Evolutionary conservation across 2,329 filamentous ascomycete species (phyloP).

Genomic region (Xylaria sp.): DNA sequence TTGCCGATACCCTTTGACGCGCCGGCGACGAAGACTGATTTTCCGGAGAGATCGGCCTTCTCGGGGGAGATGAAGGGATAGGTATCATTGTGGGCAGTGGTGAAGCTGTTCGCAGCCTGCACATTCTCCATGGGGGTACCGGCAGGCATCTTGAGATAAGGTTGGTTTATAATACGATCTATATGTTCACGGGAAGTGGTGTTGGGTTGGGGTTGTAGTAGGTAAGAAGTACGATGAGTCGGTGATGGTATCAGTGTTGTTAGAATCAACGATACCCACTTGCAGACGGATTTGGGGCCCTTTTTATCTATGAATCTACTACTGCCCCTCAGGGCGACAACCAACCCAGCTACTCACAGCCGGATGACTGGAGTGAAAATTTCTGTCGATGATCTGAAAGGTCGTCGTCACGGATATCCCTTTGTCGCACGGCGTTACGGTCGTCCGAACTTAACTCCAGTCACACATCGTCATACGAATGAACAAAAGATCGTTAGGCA

Average conservation of each 20-base stretch:
- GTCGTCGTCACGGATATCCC: constrained; percentile 4
- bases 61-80: constrained; percentile 48
- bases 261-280: not conserved
- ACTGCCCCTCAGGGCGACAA: not conserved
- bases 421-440: not conserved
- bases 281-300: not conserved
- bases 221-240: not conserved
- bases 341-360: not conserved
- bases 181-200: not conserved
- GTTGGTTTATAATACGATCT: not conserved
- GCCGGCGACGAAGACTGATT: constrained; percentile 59
- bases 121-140: constrained; percentile 22
- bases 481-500: not conserved
- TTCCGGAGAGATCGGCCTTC: constrained; percentile 43
- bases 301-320: constrained; percentile 8
- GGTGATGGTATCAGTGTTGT: not conserved
- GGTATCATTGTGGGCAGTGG: constrained; percentile 46
- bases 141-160: constrained; percentile 29
- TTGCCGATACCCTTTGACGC: constrained; percentile 62
- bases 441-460: constrained; percentile 26
- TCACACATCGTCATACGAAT: not conserved
- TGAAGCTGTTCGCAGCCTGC: constrained; percentile 32
- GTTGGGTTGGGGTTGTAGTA: not conserved
- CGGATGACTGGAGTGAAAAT: not conserved
- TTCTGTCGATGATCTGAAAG: not conserved